These are phyloP conservation scores for Echeveria elegans DNA, from an alignment of 164 flowering plant species.

Conservation along the genomic window DNA sequence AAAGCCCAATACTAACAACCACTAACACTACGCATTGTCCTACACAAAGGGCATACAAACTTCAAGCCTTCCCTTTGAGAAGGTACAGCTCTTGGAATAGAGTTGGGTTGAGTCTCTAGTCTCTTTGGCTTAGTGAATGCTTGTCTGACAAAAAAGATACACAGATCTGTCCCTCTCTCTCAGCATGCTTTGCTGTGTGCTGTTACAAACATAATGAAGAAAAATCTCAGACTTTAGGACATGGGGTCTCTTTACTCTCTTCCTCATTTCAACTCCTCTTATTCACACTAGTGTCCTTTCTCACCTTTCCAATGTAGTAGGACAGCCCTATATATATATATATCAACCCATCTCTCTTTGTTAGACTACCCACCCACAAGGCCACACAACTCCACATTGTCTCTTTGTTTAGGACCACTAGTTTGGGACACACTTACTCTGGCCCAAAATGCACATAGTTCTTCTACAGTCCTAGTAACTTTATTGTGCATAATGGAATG, in stretches of 20 bases:
- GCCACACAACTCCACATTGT: neutral
- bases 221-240: neutral
- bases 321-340: neutral
- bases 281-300: neutral
- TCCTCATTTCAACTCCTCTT: neutral
- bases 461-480: too few relatives aligned
- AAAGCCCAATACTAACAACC: too few relatives aligned
- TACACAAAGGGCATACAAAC: too few relatives aligned
- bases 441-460: neutral
- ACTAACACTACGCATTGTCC: too few relatives aligned
- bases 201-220: neutral
- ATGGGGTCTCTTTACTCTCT: neutral
- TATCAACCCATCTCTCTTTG: neutral
- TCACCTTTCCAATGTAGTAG: neutral
- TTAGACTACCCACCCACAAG: neutral
- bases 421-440: neutral
- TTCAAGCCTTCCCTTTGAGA: too few relatives aligned
- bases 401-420: neutral
- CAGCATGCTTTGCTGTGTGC: slow-evolving; percentile 4
- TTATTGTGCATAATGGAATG: neutral
- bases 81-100: too few relatives aligned
- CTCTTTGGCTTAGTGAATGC: neutral
- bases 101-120: neutral
- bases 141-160: slow-evolving; percentile 4
- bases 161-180: neutral